Base-by-base conservation (phyloP, 75 land plant species). In the Ceratopteris richardii region DNA sequence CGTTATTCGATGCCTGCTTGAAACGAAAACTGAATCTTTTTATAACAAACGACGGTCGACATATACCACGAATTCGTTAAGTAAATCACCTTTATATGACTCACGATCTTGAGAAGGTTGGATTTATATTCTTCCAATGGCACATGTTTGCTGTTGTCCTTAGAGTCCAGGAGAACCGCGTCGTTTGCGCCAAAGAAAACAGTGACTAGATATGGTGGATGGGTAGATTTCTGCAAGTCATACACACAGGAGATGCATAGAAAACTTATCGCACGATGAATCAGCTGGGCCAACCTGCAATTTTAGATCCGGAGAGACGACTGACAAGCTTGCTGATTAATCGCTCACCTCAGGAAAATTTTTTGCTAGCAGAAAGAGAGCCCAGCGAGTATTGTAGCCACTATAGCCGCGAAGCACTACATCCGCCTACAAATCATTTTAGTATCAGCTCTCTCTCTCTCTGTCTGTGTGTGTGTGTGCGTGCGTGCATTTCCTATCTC, bases 141-240 rank as follows among this genome's bases (percentile, higher is more conserved):
- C 60, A 86, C 90, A 64, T 86, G 82, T 58, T 86, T 82, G 56
- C 65, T 71, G 0, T 66, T 69, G 44, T 66, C 17, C 65, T 44
- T 57, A 27, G 78, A 31, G 33, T 86, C 90, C 9, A 80, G 76
- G 11, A 86, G 54, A 11, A 58, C 63, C 33, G 90, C 77, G 59
- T 86, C 90, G 31, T 86, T 86, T 2, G 90, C 90, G 4, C 90
- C 90, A 58, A 86, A 86, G 62, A 86, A 86, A 42, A 86, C 69
- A 18, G 84, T 81, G 30, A 86, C 82, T 0, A 76, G 68, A 13
- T 63, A 24, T 55, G 84, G 80, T 31, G 79, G n/a, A n/a, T n/a
- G n/a, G n/a, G n/a, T n/a, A n/a, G n/a, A n/a, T n/a, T n/a, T n/a
- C n/a, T n/a, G n/a, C n/a, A n/a, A n/a, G n/a, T n/a, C n/a, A n/a